phyloP scores from a whole-genome alignment of 306 rosid genomes.

The Nissolia schottii region DNA sequence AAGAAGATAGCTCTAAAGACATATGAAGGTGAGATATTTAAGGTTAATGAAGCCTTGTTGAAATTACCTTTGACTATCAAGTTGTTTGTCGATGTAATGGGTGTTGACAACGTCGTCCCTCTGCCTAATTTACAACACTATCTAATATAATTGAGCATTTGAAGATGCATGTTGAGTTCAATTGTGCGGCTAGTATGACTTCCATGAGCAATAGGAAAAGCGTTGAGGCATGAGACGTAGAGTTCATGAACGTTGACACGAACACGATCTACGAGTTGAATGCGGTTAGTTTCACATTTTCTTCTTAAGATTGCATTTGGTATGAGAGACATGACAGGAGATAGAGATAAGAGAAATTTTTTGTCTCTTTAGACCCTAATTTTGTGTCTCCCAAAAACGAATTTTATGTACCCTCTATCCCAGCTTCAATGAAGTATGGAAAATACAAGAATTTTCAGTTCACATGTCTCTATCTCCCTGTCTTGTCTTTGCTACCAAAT shows the following conservation, averaged over 20 bases:
- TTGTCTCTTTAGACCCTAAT: no score
- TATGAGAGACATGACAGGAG: no score
- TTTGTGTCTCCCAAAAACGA: no score
- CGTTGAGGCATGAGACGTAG: not conserved
- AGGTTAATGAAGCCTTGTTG: not conserved
- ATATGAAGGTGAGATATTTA: not conserved
- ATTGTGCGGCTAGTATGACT: not conserved
- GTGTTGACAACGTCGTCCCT: not conserved
- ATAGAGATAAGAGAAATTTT: no score
- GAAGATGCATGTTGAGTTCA: not conserved
- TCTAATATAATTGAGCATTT: not conserved
- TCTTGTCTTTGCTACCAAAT: no score
- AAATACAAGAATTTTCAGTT: no score
- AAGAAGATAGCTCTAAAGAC: not conserved
- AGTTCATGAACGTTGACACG: not conserved
- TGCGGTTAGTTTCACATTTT: slow-evolving; percentile 1
- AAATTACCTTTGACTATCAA: not conserved
- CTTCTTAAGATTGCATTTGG: no score
- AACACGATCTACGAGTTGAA: not conserved
- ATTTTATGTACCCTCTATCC: no score
- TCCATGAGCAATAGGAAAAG: not conserved
- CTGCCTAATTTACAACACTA: not conserved
- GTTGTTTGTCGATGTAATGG: not conserved
- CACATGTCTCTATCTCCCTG: no score
- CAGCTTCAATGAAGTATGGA: no score